These are phyloP conservation scores for Neodidymelliopsis sp. DNA, from an alignment of 2,329 filamentous ascomycete species.

Conservation along the genomic window DNA sequence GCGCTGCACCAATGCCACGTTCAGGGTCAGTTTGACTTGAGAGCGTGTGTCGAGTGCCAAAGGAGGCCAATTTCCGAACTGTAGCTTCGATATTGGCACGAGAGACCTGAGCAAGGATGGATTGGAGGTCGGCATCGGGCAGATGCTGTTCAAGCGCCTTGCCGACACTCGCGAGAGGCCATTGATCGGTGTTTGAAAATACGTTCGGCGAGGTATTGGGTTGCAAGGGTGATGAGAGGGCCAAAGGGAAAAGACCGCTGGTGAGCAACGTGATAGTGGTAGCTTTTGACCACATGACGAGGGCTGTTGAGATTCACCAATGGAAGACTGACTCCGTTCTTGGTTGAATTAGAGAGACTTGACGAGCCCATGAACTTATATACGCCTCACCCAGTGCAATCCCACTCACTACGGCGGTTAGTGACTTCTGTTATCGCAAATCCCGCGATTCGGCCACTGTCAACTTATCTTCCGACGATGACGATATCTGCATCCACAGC, in stretches of 20 bases:
- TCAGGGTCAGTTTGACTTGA: conserved; percentile 58
- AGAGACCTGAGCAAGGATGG: conserved; percentile 48
- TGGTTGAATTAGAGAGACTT: neutral
- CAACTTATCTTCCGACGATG: conserved; percentile 12
- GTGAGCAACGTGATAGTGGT: conserved; percentile 13
- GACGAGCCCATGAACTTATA: neutral
- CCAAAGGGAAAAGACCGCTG: conserved; percentile 8
- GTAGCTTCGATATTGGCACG: conserved; percentile 56
- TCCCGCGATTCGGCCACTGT: conserved; percentile 1
- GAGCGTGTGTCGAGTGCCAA: conserved; percentile 63
- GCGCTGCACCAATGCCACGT: conserved; percentile 62
- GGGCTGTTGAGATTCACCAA: neutral
- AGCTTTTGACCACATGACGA: conserved; percentile 21
- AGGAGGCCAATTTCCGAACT: conserved; percentile 60
- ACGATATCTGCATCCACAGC: conserved; percentile 21
- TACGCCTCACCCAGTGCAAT: neutral
- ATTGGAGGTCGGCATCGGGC: conserved; percentile 48
- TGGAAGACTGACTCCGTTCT: no score
- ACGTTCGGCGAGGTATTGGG: conserved; percentile 20
- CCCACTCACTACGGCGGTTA: neutral
- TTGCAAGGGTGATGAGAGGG: conserved; percentile 23
- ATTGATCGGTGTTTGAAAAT: conserved; percentile 32
- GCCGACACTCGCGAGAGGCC: conserved; percentile 48
- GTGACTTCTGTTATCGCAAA: conserved; percentile 21
- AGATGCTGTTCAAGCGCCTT: conserved; percentile 43